phyloP scores from a whole-genome alignment of 768 basidiomycete species.

The Boletus sp. region DNA sequence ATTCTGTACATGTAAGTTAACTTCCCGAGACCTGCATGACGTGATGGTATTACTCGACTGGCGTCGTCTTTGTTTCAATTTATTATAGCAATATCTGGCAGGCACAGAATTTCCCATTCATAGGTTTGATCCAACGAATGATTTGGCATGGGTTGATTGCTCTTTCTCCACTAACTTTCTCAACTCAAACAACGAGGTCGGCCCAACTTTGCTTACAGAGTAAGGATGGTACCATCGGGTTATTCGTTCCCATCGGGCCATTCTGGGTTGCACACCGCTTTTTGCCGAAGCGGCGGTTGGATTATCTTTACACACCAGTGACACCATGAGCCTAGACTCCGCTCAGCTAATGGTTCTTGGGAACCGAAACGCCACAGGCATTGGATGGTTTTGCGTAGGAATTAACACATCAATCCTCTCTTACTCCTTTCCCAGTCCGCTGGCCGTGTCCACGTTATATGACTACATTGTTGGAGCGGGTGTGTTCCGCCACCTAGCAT shows the following conservation, averaged over 20 bases:
- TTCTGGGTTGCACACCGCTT: conserved; percentile 39
- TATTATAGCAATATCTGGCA: conserved; percentile 55
- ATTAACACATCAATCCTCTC: conserved; percentile 51
- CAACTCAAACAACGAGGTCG: conserved; percentile 50
- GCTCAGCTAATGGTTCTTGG: neutral
- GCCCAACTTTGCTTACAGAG: conserved; percentile 43
- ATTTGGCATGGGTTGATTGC: neutral
- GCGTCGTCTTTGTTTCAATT: conserved; percentile 36
- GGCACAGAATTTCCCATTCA: conserved; percentile 58
- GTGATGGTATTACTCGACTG: conserved; percentile 12
- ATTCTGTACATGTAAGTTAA: conserved; percentile 50
- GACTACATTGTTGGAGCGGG: conserved; percentile 66
- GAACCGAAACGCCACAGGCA: conserved; percentile 21
- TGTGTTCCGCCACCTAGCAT: conserved; percentile 9
- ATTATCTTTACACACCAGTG: conserved; percentile 34
- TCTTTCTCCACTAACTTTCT: conserved; percentile 33
- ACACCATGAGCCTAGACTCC: neutral
- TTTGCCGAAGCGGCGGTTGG: conserved; percentile 31
- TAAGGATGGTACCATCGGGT: conserved; percentile 40
- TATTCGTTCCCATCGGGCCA: conserved; percentile 38
- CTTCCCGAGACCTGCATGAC: neutral
- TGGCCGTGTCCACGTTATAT: too few species aligned
- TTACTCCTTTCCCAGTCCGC: conserved; percentile 50
- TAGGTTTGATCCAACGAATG: conserved; percentile 31
- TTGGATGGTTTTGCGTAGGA: conserved; percentile 47